Base-by-base conservation (phyloP, 2,329 filamentous ascomycete species). In the Sporothrix brasiliensis region DNA sequence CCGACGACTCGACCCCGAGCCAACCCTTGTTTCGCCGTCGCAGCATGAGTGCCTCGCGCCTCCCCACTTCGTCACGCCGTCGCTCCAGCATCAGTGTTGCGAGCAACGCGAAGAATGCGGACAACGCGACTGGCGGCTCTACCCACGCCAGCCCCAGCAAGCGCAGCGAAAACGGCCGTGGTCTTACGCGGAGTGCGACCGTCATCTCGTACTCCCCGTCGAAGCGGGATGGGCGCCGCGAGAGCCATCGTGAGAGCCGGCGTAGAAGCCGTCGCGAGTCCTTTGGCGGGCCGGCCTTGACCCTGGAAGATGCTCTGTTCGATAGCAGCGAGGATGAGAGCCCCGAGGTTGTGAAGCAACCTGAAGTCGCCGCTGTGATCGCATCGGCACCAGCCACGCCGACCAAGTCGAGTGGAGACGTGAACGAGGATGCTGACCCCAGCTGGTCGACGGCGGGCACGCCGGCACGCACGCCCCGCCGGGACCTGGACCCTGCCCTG, bases 161-260 rank as follows among this genome's bases (percentile, higher is more conserved):
- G 21, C 27, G 10, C 7, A 24, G 52, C 19, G 67, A 50, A 4
- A 72, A 30, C 21, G 30, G 49, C 1, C 19, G 69, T n/a, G 78
- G 78, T 4, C 76, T 85, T 5, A 80, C 79, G 47, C 82, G 84
- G 54, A 87, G 80, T 69, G 83, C 83, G 5, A 85, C 83, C 2
- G 84, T 84, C 56, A 85, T 86, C 68, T 87, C 86, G 1, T 86
- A 85, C 74, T 85, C 85, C 16, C 85, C 86, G 0, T 81, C 76
- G 19, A 85, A 86, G 76, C 81, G 79, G 67, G 73, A 74, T 1
- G 30, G 68, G 0, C 70, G 73, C 24, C 69, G 69, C 7, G 49
- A 54, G 54, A 73, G 73, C 56, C 74, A 70, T 5, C 76, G 78
- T 16, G 77, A 77, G 70, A 44, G 68, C 34, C 69, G 69, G 14